Percentiles rank a stretch among this genome's conserved stretches.
Conservation (phyloP, 139 green algal species). For the Closterium sp. region DNA sequence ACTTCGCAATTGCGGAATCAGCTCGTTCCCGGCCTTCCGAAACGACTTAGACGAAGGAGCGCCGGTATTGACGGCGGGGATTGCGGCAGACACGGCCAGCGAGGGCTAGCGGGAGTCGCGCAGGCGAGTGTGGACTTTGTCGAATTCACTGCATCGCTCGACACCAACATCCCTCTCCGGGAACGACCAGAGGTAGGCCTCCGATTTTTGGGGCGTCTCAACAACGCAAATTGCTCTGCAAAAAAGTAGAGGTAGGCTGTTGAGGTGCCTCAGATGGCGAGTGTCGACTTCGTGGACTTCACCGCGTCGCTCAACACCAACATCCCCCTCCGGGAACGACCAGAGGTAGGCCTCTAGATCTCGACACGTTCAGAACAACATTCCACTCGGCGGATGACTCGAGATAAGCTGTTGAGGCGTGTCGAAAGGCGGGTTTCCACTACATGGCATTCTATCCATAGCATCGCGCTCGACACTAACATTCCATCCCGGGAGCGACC, state of each 20-base stretch:
- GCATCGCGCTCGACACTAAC: background rate
- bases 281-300: background rate
- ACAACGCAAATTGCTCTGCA: too few relatives aligned
- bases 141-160: background rate
- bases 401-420: too few relatives aligned
- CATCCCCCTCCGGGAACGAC: background rate
- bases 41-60: background rate
- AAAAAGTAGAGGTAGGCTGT: too few relatives aligned
- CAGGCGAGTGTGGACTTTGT: background rate
- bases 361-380: too few relatives aligned
- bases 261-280: too few relatives aligned
- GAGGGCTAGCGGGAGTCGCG: background rate
- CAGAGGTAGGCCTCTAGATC: background rate
- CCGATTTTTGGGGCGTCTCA: too few relatives aligned
- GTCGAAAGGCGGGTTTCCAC: background rate
- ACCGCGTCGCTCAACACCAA: background rate
- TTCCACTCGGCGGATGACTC: too few relatives aligned
- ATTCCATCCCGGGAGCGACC: background rate
- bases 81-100: background rate
- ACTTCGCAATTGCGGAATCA: background rate
- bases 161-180: background rate
- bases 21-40: background rate
- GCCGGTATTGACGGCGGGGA: background rate
- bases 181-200: background rate
- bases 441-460: background rate